Evolutionary conservation across 1,139 yeast genomes (phyloP), one percentile per base, ranked within the genome.

Genomic region (Petasospora fabianii): DNA sequence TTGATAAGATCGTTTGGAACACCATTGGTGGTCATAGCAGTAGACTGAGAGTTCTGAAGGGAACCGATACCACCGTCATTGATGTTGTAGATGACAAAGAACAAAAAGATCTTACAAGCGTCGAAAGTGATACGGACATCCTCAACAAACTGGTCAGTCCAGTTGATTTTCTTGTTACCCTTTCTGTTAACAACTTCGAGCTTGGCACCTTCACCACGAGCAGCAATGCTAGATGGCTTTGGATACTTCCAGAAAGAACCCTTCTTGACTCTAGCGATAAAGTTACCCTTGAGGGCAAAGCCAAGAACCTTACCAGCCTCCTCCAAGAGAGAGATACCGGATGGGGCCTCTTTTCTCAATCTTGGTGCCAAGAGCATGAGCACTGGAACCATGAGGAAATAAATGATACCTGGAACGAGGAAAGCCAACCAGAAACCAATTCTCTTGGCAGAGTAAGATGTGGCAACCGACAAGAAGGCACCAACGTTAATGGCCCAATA

Each of bases 401-500:
- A 77, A 36, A 77, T 54, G 35, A 75, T 52, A 39, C 75, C 72
- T 32, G 84, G 84, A 30, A 76, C 60, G 50, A 80, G 65, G 63
- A 69, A 84, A 2, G 90, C 92, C 29, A 80, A 72, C 90, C 90
- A 84, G 65, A 75, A 84, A 32, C 90, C 94, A 48, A 80, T 69
- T 47, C 75, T 62, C 58, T 80, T 70, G 51, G 82, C 92, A 54
- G 79, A 64, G 56, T 82, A 80, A 6, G 92, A 79, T 19, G 95
- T 83, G 31, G 90, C 88, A 48, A 86, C 71, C 44, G 84, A 82
- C 45, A 85, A 73, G 52, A 86, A 72, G 9, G 94, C 80, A 39
- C 96, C 96, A 50, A 84, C 65, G 59, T 87, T 87, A 59, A 86
- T 82, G 56, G 85, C 73, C 75, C 86, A 72, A 64, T 86, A 86